Base-by-base conservation (phyloP, 805 yeast genomes). In the Huiozyma naganishii region DNA sequence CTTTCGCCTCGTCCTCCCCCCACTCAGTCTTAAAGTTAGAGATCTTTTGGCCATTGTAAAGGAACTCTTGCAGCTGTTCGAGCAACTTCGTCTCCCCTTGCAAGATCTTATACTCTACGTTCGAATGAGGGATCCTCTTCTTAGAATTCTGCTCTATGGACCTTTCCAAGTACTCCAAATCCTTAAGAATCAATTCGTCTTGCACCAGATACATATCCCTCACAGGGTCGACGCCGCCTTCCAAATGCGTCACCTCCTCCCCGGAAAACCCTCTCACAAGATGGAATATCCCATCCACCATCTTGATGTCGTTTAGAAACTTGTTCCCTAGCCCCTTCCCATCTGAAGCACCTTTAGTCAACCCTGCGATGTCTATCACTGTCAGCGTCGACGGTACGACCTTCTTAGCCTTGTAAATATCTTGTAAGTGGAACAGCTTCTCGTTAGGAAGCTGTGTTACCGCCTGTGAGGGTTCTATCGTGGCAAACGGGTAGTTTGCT, bases 401-500 rank as follows among this genome's bases (percentile, higher is more conserved):
- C 55, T 76, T 76, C 50, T 76, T 73, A 46, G 85, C 76, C 47
- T 71, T 69, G 64, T 79, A 83, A 45, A 81, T 54, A 35, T 67
- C 66, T 50, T 72, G 70, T 33, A 83, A 66, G 38, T 66, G 70
- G 44, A 76, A 76, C 48, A 83, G 67, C 62, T 79, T 74, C 39
- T 69, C 66, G 40, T 83, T 77, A 46, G 86, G 87, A 35, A 83
- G 86, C 42, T 77, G 72, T 34, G 81, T 83, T 54, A 79, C 68
- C 6, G 88, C 83, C 60, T 82, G 85, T 61, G 80, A 86, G 9
- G 90, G 88, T 41, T 61, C 53, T 62, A 87, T 87, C 45, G 98
- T 90, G 37, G 98, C 98, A 64, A 87, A 90, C 27, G 98, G 98
- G 65, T 89, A 90, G 67, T 90, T 90, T 46, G 97, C 98, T 45